Evolutionary conservation across 768 basidiomycete genomes (phyloP).

Genomic region (Porphyrellus cyaneotinctus): DNA sequence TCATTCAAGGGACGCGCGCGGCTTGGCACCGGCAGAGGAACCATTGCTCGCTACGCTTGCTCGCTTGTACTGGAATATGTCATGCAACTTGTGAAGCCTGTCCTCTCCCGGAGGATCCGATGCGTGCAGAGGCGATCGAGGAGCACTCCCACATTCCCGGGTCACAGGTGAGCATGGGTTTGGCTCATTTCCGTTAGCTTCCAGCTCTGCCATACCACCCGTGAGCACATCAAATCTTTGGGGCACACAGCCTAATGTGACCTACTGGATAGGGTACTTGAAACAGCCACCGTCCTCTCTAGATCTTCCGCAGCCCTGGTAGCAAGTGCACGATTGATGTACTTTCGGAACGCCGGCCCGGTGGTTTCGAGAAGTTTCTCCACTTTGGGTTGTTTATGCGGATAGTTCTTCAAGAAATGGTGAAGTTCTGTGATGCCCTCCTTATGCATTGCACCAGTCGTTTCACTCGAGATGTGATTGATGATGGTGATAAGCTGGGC

Average conservation of each 20-base stretch:
- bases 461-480: constrained; percentile 83
- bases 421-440: constrained; percentile 94
- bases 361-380: constrained; percentile 88
- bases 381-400: constrained; percentile 75
- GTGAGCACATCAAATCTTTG: constrained; percentile 5
- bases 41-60: constrained; percentile 55
- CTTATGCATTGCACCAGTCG: constrained; percentile 84
- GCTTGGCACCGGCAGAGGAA: constrained; percentile 30
- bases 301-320: constrained; percentile 85
- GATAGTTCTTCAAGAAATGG: constrained; percentile 88
- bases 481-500: constrained; percentile 78
- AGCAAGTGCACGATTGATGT: constrained; percentile 83
- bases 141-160: constrained; percentile 27
- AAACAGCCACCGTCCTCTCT: constrained; percentile 74
- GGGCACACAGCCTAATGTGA: constrained; percentile 10
- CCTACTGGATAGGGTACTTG: constrained; percentile 79
- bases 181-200: constrained; percentile 48
- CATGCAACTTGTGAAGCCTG: constrained; percentile 69
- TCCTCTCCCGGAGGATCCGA: constrained; percentile 48
- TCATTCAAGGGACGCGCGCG: constrained; percentile 20
- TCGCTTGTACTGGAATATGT: constrained; percentile 75
- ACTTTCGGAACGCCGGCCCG: constrained; percentile 86
- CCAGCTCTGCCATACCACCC: constrained; percentile 48
- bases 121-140: constrained; percentile 34
- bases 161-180: constrained; percentile 32